A percentile compares a stretch with the other conserved stretches of the same genome.
phyloP scores from a whole-genome alignment of 2,329 filamentous ascomycete genomes.

The Furcasterigmium sp. region DNA sequence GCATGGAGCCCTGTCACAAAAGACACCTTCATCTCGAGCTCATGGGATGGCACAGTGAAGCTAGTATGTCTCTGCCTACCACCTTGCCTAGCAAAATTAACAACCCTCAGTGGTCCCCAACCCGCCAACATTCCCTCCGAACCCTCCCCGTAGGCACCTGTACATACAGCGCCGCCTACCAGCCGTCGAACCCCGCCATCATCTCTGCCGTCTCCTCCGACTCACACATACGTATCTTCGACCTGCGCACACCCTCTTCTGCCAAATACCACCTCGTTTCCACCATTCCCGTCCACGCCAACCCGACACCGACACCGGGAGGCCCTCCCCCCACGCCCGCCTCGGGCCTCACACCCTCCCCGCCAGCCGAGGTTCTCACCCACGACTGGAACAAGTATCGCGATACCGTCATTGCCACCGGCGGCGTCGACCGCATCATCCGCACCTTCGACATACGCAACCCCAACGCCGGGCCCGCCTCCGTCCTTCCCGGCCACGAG shows the following conservation, averaged over 20 bases:
- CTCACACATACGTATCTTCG: constrained; percentile 84
- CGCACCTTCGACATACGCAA: constrained; percentile 87
- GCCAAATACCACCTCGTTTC: constrained; percentile 83
- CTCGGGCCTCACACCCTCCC: constrained; percentile 31
- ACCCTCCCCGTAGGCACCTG: constrained; percentile 90
- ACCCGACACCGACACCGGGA: constrained; percentile 25
- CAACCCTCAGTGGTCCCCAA: constrained; percentile 73
- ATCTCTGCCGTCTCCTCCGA: constrained; percentile 87
- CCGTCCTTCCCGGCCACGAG: constrained; percentile 76
- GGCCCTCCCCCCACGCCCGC: constrained; percentile 29
- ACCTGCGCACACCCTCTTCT: constrained; percentile 79
- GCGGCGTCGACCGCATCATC: constrained; percentile 80
- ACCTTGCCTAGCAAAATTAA: background rate
- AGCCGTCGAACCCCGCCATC: constrained; percentile 78
- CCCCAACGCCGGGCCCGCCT: constrained; percentile 64
- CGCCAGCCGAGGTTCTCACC: constrained; percentile 80
- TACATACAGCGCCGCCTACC: constrained; percentile 90
- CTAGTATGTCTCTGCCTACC: constrained; percentile 46
- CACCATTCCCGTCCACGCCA: constrained; percentile 77
- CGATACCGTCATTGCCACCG: constrained; percentile 77
- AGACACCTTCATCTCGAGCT: constrained; percentile 83
- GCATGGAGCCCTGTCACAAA: constrained; percentile 91
- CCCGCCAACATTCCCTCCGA: constrained; percentile 65
- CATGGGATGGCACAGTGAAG: constrained; percentile 95
- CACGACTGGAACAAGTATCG: constrained; percentile 99